These are phyloP conservation scores for Bipolaris zeicola DNA, from an alignment of 2,329 filamentous ascomycete species.

Conservation along the genomic window DNA sequence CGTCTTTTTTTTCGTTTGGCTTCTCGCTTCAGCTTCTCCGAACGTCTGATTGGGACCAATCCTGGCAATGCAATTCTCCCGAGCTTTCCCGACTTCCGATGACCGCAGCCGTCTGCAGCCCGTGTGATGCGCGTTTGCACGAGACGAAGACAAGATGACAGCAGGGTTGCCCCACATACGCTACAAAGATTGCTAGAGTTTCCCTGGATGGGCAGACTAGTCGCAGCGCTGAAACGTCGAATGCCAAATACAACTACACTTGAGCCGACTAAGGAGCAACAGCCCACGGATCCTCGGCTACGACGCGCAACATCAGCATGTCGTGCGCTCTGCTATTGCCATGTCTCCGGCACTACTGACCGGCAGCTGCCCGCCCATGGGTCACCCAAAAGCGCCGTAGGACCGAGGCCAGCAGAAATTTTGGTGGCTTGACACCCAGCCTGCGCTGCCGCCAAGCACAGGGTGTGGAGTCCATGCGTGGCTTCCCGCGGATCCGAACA, in stretches of 20 bases:
- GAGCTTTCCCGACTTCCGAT: constrained; percentile 14
- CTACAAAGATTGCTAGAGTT: constrained; percentile 9
- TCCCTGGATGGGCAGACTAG: constrained; percentile 1
- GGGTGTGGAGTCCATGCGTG: constrained; percentile 12
- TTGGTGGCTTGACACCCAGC: constrained; percentile 8
- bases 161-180: constrained; percentile 11
- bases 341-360: constrained; percentile 9
- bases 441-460: constrained; percentile 6
- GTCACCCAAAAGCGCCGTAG: constrained; percentile 3
- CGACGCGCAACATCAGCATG: constrained; percentile 3
- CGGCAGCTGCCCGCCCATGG: not conserved
- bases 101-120: not conserved
- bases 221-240: constrained; percentile 11
- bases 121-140: constrained; percentile 1
- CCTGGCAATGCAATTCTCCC: constrained; percentile 7
- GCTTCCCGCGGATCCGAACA: constrained; percentile 16
- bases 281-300: constrained; percentile 1
- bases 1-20: not conserved
- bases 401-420: constrained; percentile 17
- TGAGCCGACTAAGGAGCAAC: constrained; percentile 2
- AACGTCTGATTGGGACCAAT: not conserved
- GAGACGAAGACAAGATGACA: not conserved
- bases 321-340: constrained; percentile 4
- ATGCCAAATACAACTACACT: constrained; percentile 12
- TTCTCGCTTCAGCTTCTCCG: constrained; percentile 3